Evolutionary conservation across 345 rosid genomes (phyloP).

Genomic region (Pugionium cornutum): DNA sequence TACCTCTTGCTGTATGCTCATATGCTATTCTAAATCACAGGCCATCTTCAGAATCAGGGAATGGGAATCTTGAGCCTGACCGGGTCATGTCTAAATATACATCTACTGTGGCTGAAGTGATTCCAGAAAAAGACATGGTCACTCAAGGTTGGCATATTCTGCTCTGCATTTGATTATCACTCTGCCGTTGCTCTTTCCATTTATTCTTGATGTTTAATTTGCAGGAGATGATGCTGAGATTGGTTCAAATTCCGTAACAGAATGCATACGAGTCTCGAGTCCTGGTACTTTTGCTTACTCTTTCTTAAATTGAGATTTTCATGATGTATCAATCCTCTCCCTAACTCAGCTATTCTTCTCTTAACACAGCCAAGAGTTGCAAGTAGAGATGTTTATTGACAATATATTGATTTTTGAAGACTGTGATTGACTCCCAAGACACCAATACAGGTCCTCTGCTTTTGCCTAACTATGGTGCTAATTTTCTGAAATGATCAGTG

Average conservation of each 20-base stretch:
- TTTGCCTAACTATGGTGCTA: not conserved
- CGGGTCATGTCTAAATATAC: conserved; percentile 47
- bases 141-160: conserved; percentile 42
- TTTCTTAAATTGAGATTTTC: not conserved
- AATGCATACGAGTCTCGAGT: too few relatives aligned
- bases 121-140: conserved; percentile 43
- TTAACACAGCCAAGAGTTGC: conserved; percentile 34
- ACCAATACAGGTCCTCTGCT: conserved; percentile 2
- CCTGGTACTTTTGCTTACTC: not conserved
- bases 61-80: conserved; percentile 43
- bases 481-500: not conserved
- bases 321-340: not conserved
- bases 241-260: too few relatives aligned
- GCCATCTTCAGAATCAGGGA: conserved; percentile 52
- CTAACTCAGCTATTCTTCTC: not conserved
- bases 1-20: conserved; percentile 19
- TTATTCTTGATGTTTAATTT: conserved; percentile 26
- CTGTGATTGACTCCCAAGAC: conserved; percentile 14
- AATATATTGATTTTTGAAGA: conserved; percentile 31
- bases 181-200: not conserved
- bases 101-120: conserved; percentile 47
- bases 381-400: not conserved
- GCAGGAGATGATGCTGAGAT: conserved; percentile 39
- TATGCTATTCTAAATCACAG: conserved; percentile 34
- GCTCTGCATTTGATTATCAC: not conserved